phyloP scores from a whole-genome alignment of 2,329 filamentous ascomycete genomes.

The Gaeumannomyces tritici region DNA sequence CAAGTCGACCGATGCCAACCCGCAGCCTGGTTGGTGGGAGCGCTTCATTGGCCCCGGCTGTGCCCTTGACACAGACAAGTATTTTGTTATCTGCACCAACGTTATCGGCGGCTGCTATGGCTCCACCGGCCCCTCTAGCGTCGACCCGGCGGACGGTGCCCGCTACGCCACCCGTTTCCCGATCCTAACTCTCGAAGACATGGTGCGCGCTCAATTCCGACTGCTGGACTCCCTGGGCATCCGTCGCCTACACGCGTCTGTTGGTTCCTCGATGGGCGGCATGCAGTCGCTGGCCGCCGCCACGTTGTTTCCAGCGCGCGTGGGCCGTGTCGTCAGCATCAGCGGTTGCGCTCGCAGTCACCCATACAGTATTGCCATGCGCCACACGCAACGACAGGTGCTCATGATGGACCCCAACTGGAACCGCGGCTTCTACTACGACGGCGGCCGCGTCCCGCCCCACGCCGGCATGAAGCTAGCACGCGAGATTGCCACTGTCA shows the following conservation, averaged over 20 bases:
- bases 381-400: constrained; percentile 93
- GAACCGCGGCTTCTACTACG: constrained; percentile 90
- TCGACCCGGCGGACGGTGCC: constrained; percentile 81
- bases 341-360: constrained; percentile 91
- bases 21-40: constrained; percentile 96
- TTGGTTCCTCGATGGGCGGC: constrained; percentile 94
- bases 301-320: constrained; percentile 70
- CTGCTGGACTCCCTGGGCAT: constrained; percentile 75
- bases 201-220: constrained; percentile 92
- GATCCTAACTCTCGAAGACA: constrained; percentile 91
- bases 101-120: constrained; percentile 94
- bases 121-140: constrained; percentile 79
- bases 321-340: constrained; percentile 77
- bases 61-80: constrained; percentile 82
- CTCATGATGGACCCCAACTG: constrained; percentile 99
- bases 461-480: constrained; percentile 97
- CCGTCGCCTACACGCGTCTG: constrained; percentile 74
- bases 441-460: constrained; percentile 61
- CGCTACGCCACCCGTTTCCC: constrained; percentile 91
- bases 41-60: constrained; percentile 87
- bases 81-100: constrained; percentile 93
- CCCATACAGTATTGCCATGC: constrained; percentile 97
- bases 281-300: constrained; percentile 94
- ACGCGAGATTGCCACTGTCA: constrained; percentile 93
- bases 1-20: constrained; percentile 78